Conservation (phyloP, 2,329 filamentous ascomycete species). For the Beauveria sp. region DNA sequence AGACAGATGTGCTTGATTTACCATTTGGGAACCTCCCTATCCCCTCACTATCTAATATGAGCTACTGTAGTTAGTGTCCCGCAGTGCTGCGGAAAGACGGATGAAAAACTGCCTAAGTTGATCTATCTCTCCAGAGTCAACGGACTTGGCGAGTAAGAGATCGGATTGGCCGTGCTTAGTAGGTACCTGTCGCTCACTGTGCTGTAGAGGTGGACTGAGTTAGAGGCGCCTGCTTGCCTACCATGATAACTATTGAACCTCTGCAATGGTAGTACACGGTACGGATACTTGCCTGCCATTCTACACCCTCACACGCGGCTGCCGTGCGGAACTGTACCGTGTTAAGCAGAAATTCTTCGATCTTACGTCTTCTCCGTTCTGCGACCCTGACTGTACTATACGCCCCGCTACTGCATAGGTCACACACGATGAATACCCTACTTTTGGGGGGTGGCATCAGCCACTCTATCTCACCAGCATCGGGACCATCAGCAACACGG, state of each 20-base stretch:
- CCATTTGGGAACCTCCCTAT: not conserved
- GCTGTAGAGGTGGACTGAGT: not conserved
- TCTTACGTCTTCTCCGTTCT: too few relatives aligned
- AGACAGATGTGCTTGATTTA: not conserved
- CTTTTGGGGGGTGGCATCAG: not conserved
- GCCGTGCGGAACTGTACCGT: too few relatives aligned
- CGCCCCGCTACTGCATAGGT: too few relatives aligned
- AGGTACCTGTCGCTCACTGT: not conserved
- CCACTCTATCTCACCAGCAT: not conserved
- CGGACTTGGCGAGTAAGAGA: not conserved
- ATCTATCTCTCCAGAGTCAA: not conserved
- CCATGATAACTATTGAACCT: not conserved
- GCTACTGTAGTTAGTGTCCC: not conserved
- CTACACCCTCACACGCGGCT: too few relatives aligned
- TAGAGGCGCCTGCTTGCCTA: too few relatives aligned
- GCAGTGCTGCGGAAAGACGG: not conserved
- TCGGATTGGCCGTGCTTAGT: not conserved
- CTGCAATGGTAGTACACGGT: too few relatives aligned
- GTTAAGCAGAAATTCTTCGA: too few relatives aligned
- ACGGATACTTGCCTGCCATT: too few relatives aligned
- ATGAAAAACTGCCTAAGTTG: not conserved
- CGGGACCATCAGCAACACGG: too few relatives aligned
- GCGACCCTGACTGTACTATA: too few relatives aligned
- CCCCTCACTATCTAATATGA: not conserved
- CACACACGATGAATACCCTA: too few relatives aligned